Conservation (phyloP, 257 asterid species). For the Cordia subcordata region DNA sequence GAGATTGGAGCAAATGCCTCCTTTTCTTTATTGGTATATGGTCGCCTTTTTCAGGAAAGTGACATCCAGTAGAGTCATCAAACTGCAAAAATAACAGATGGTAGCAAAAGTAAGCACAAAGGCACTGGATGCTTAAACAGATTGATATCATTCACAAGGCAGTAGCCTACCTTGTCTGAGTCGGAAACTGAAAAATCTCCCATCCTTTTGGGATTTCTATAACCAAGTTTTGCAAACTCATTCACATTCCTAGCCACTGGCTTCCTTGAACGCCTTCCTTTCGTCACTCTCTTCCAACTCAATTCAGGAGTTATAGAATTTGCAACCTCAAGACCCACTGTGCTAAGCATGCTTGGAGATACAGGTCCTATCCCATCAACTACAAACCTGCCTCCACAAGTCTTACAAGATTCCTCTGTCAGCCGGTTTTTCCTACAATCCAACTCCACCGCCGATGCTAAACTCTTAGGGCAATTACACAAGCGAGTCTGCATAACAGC, state of each 20-base stretch:
- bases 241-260: slow-evolving; percentile 48
- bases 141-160: neutral
- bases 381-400: slow-evolving; percentile 29
- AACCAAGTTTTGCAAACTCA: slow-evolving; percentile 28
- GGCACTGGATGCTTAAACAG: neutral
- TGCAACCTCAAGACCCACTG: slow-evolving; percentile 47
- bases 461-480: slow-evolving; percentile 29
- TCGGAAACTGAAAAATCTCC: slow-evolving; percentile 68
- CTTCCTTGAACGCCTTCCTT: slow-evolving; percentile 68
- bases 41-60: slow-evolving; percentile 36
- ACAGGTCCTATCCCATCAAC: slow-evolving; percentile 46
- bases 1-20: slow-evolving; percentile 45
- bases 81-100: slow-evolving; percentile 35
- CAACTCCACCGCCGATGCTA: slow-evolving; percentile 13
- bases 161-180: slow-evolving; percentile 55
- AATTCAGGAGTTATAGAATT: slow-evolving; percentile 41
- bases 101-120: slow-evolving; percentile 1
- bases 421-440: slow-evolving; percentile 18
- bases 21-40: slow-evolving; percentile 64
- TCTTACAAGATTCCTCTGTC: slow-evolving; percentile 19
- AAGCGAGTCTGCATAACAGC: slow-evolving; percentile 30
- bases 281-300: slow-evolving; percentile 65
- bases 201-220: slow-evolving; percentile 62
- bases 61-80: slow-evolving; percentile 33
- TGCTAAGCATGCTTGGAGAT: slow-evolving; percentile 40